Evolutionary conservation across 2,329 filamentous ascomycete species (phyloP), one percentile per base, ranked within the genome.

Genomic region (Aspergillus tamarii): DNA sequence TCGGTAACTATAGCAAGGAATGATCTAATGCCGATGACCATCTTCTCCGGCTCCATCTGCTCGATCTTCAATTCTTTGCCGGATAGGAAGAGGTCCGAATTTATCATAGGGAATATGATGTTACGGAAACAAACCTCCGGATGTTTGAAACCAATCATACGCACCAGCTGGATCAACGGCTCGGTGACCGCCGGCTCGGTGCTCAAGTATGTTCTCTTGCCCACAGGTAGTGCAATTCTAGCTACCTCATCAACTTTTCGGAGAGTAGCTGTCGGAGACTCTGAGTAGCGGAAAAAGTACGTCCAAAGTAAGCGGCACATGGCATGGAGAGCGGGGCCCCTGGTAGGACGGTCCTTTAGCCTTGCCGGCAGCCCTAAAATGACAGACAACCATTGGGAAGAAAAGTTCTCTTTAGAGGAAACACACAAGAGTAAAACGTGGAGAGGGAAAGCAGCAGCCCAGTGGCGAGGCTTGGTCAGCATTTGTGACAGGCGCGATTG

Each of bases 21-120:
- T 3, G 95, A 92, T 66, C 93, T 88, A 66, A 99, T 99, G 3
- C 94, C 95, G 70, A 99, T 91, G n/a, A 98, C 94, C 81, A 97
- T 96, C 71, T 92, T 91, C 74, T 99, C 96, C 0, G 96, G 95
- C 66, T 99, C 95, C 66, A 99, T 85, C 73, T 96, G 92, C 73
- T 98, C 95, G 32, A 97, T 91, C 73, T 88, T 93, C 48, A 95
- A 81, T 52, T 97, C 92, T 71, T 89, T 92, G 83, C 84, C 84
- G 21, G 89, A 87, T 32, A 87, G 84, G 74, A 97, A 95, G n/a
- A 93, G 83, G 59, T 97, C 94, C 1, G 93, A 93, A 74, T 96
- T 97, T 74, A 99, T 91, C 43, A 99, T 82, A 3, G 94, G 95
- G 71, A 97, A 98, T n/a, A 99, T 92, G 67, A 98, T 91, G 54